A percentile compares a stretch with the other conserved stretches of the same genome.
Conservation (phyloP, 1,139 yeast species). For the Kodamaea alishanica region DNA sequence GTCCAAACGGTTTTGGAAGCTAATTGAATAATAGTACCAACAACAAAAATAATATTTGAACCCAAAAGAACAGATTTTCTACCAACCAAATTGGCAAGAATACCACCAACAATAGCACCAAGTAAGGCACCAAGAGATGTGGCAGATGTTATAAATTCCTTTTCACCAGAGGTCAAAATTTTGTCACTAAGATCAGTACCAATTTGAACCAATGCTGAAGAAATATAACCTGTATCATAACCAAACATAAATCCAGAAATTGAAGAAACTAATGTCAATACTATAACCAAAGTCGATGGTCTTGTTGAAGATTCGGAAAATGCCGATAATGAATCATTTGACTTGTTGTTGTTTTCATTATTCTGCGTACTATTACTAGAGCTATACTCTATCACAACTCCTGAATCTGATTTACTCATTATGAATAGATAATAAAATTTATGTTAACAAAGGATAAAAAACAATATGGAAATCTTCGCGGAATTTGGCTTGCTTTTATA, state of each 20-base stretch:
- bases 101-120: conserved; percentile 74
- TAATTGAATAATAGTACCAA: conserved; percentile 82
- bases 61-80: conserved; percentile 76
- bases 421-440: no score
- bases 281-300: conserved; percentile 62
- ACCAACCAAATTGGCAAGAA: conserved; percentile 76
- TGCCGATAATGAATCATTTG: no score
- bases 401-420: no score
- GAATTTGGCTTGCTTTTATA: no score
- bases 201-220: conserved; percentile 83
- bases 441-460: no score
- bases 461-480: no score
- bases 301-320: conserved; percentile 23
- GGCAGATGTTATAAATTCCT: conserved; percentile 90
- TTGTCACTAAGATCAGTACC: conserved; percentile 62
- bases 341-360: no score
- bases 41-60: conserved; percentile 72
- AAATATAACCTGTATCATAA: conserved; percentile 93
- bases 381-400: no score
- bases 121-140: conserved; percentile 89
- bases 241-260: conserved; percentile 96
- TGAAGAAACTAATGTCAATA: conserved; percentile 74
- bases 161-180: conserved; percentile 63
- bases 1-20: conserved; percentile 81
- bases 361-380: no score